Base-by-base conservation (phyloP, 208 protist species). In the Trypanosoma mega region DNA sequence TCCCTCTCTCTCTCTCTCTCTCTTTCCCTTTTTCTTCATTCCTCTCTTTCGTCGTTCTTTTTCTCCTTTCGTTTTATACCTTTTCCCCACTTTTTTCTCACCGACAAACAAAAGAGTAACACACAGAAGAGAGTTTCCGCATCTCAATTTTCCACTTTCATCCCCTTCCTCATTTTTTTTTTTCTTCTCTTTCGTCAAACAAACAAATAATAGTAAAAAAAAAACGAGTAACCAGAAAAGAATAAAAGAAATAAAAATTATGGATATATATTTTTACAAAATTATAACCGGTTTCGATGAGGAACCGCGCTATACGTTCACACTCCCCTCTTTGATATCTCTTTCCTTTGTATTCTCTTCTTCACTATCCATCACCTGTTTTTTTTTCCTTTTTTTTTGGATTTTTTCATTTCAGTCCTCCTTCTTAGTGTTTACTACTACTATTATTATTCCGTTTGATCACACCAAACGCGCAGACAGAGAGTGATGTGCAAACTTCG, bases 141-240 rank as follows among this genome's bases (percentile, higher is more conserved):
- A 23, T 23, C 20, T 6, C 47, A 52, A n/a, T n/a, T 29, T 36
- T 9, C 2, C 5, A 9, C 21, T 26, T 9, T 18, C 44, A 21
- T 31, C 58, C 37, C 45, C 34, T 5, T 20, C 26, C 14, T 36
- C 20, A n/a, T n/a, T n/a, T n/a, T n/a, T n/a, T n/a, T n/a, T n/a
- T n/a, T n/a, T n/a, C n/a, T n/a, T n/a, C n/a, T 14, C 50, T 12
- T 18, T 39, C 41, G 16, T 57, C 70, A 39, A 3, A 68, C 30
- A 14, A 1, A 63, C 49, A 14, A 67, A 54, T n/a, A 45, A 55
- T 24, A 30, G 31, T 41, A 18, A 6, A 12, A 18, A 51, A 51
- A 3, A 26, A 18, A 39, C 20, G n/a, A n/a, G 24, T 34, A 9
- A 7, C 2, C 30, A 21, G n/a, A n/a, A n/a, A n/a, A n/a, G n/a